A percentile compares a stretch with the other conserved stretches of the same genome.
Evolutionary conservation across 805 yeast species (phyloP).

Genomic region (Pichia scutulata): DNA sequence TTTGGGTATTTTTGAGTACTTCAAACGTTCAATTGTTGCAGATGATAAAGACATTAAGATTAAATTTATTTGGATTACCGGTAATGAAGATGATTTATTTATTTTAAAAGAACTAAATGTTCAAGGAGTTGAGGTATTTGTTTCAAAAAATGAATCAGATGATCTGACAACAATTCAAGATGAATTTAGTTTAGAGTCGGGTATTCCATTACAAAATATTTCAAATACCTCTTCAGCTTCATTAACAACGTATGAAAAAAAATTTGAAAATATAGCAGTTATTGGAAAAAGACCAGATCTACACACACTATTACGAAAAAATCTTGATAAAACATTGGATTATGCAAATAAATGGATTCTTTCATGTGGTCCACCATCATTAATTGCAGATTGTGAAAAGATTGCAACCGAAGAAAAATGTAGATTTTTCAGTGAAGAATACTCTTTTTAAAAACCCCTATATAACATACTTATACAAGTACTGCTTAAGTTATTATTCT

Average conservation of each 20-base stretch:
- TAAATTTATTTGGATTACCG: conserved; percentile 48
- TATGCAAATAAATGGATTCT: conserved; percentile 42
- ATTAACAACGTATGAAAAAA: background rate
- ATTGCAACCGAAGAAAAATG: conserved; percentile 33
- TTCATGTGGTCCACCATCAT: conserved; percentile 49
- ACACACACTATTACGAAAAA: conserved; percentile 24
- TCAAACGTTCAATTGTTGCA: conserved; percentile 21
- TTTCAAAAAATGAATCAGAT: conserved; percentile 24
- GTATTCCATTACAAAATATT: conserved; percentile 14
- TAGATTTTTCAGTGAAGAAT: conserved; percentile 38
- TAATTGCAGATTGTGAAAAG: conserved; percentile 33
- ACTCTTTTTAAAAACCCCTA: conserved; percentile 24
- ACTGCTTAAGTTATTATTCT: background rate
- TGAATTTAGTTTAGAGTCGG: conserved; percentile 16
- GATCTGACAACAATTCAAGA: background rate
- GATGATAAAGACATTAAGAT: conserved; percentile 26
- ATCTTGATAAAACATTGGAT: conserved; percentile 26
- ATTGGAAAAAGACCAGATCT: conserved; percentile 39
- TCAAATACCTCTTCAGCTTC: conserved; percentile 7
- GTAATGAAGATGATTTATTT: conserved; percentile 39
- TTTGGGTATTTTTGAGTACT: conserved; percentile 41
- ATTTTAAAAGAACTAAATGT: conserved; percentile 34
- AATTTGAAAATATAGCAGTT: conserved; percentile 12
- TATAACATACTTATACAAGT: background rate
- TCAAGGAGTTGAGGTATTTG: conserved; percentile 31